phyloP scores from a whole-genome alignment of 805 yeast species.

The Candida easanensis region DNA sequence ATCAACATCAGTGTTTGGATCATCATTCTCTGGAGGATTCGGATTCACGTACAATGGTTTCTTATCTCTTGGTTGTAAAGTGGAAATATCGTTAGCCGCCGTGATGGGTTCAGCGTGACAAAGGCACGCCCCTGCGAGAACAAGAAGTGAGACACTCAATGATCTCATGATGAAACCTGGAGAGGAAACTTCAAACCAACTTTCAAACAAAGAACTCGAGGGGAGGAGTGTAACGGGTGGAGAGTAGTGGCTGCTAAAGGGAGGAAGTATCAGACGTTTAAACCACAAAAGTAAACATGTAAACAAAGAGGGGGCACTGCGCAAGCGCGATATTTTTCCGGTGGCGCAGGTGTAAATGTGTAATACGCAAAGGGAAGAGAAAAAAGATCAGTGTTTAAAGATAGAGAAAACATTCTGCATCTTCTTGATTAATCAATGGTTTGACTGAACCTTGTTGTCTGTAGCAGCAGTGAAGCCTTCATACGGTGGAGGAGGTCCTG shows the following conservation, averaged over 20 bases:
- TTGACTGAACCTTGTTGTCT: slow-evolving; percentile 25
- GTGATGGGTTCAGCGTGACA: slow-evolving; percentile 5
- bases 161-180: not conserved
- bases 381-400: too few species aligned
- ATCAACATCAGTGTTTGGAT: slow-evolving; percentile 11
- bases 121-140: not conserved
- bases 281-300: not conserved
- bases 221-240: not conserved
- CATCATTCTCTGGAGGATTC: slow-evolving; percentile 14
- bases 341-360: too few species aligned
- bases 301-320: not conserved
- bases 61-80: slow-evolving; percentile 13
- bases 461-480: slow-evolving; percentile 13
- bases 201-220: not conserved
- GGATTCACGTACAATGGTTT: slow-evolving; percentile 25
- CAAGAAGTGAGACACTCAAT: not conserved
- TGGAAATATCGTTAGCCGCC: not conserved
- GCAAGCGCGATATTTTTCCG: too few species aligned
- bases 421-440: not conserved
- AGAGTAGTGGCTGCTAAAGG: not conserved
- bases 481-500: slow-evolving; percentile 24
- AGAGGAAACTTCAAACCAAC: not conserved
- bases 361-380: too few species aligned
- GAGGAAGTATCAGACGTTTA: not conserved
- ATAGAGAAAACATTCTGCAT: too few species aligned